Percentiles rank a stretch among this genome's conserved stretches.
phyloP scores from a whole-genome alignment of 2,329 filamentous ascomycete species.

The Claviceps digitariae region DNA sequence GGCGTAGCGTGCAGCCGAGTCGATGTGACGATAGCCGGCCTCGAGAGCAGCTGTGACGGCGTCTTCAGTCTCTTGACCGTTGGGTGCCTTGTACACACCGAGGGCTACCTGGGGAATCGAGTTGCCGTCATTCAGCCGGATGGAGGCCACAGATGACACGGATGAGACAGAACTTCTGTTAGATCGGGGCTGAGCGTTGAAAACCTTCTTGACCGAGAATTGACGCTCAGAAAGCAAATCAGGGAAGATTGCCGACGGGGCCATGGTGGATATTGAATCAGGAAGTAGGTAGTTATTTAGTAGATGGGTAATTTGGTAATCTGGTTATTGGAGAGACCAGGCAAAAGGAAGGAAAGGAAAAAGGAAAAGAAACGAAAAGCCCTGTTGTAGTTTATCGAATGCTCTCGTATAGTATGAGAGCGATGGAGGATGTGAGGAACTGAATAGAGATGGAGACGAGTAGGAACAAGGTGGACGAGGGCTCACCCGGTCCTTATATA shows the following conservation, averaged over 20 bases:
- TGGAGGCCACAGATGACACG: conserved; percentile 17
- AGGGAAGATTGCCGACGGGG: conserved; percentile 22
- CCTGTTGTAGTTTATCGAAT: too few relatives aligned
- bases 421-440: neutral
- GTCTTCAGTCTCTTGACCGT: conserved; percentile 41
- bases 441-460: neutral
- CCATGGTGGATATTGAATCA: conserved; percentile 14
- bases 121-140: conserved; percentile 60
- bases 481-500: neutral
- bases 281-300: neutral
- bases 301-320: neutral
- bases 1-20: conserved; percentile 43
- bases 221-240: conserved; percentile 20
- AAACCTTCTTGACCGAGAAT: conserved; percentile 16
- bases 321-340: neutral
- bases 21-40: conserved; percentile 40
- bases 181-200: conserved; percentile 10
- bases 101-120: conserved; percentile 45
- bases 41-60: conserved; percentile 48
- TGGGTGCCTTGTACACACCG: conserved; percentile 33
- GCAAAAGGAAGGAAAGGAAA: too few relatives aligned
- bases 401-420: neutral
- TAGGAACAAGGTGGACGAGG: neutral
- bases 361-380: too few relatives aligned
- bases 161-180: conserved; percentile 14